These are phyloP conservation scores for Candida awuae DNA, from an alignment of 805 yeast genomes.

Conservation along the genomic window DNA sequence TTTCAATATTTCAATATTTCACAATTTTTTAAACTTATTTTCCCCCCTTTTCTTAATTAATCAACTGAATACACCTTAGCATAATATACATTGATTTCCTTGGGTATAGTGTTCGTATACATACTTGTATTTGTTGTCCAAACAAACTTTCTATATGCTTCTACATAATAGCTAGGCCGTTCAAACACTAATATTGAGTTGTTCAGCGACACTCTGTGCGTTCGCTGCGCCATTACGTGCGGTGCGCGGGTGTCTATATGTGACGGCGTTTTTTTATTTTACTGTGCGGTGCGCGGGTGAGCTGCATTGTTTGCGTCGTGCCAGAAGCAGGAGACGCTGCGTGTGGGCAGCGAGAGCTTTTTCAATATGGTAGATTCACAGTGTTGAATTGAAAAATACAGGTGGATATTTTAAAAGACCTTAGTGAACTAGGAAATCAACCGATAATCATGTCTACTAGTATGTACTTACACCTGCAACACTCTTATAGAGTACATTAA, in stretches of 20 bases:
- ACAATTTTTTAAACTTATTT: too few species aligned
- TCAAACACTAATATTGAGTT: too few species aligned
- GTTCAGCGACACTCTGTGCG: too few species aligned
- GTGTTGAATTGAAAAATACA: neutral
- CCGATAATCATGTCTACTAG: conserved; percentile 15
- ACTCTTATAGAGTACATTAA: too few species aligned
- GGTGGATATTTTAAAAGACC: neutral
- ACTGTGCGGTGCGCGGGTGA: neutral
- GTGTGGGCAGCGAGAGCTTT: neutral
- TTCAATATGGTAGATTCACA: neutral
- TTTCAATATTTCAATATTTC: too few species aligned
- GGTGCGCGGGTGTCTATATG: neutral
- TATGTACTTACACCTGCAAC: conserved; percentile 10
- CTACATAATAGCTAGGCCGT: too few species aligned
- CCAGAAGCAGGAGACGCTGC: neutral
- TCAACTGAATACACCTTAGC: too few species aligned
- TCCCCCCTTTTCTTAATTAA: too few species aligned
- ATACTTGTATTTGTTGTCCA: too few species aligned
- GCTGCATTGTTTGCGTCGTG: neutral
- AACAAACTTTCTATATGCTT: too few species aligned
- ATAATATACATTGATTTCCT: too few species aligned
- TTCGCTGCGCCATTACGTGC: neutral
- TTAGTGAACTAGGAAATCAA: conserved; percentile 1
- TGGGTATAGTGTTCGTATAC: too few species aligned
- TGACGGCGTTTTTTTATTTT: neutral